phyloP scores from a whole-genome alignment of 1,284 basidiomycete species.

The Rhodotorula sp. region DNA sequence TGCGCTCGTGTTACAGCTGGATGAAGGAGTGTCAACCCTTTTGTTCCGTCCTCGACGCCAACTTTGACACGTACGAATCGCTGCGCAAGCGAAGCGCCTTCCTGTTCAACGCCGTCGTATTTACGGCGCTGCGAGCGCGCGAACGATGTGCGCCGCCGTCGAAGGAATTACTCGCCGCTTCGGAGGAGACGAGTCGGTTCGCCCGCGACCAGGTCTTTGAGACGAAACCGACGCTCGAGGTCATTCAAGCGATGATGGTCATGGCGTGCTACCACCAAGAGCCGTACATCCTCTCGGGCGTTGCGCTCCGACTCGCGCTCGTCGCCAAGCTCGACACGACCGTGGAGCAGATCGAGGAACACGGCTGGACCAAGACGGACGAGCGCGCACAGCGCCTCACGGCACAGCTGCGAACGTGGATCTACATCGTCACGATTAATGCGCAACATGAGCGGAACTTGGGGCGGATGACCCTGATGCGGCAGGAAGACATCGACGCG shows the following conservation, averaged over 20 bases:
- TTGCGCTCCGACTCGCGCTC: slow-evolving; percentile 21
- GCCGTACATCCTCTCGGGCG: slow-evolving; percentile 28
- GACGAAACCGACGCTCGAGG: slow-evolving; percentile 19
- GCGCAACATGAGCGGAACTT: slow-evolving; percentile 17
- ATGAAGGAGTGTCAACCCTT: slow-evolving; percentile 21
- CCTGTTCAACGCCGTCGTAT: slow-evolving; percentile 23
- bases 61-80: slow-evolving; percentile 21
- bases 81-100: slow-evolving; percentile 12
- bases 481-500: slow-evolving; percentile 19
- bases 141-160: slow-evolving; percentile 9
- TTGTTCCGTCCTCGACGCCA: slow-evolving; percentile 26
- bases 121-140: slow-evolving; percentile 19
- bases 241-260: slow-evolving; percentile 22
- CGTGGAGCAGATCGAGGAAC: slow-evolving; percentile 20
- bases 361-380: slow-evolving; percentile 18
- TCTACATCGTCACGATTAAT: slow-evolving; percentile 25
- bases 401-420: slow-evolving; percentile 19
- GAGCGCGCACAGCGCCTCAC: slow-evolving; percentile 19
- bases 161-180: slow-evolving; percentile 18
- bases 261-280: slow-evolving; percentile 30
- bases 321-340: slow-evolving; percentile 18
- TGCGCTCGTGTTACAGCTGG: neutral
- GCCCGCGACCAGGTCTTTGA: slow-evolving; percentile 20
- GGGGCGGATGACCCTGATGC: slow-evolving; percentile 17
- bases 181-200: slow-evolving; percentile 23